Conservation (phyloP, 2,329 filamentous ascomycete genomes). For the Curvularia verruculosa region DNA sequence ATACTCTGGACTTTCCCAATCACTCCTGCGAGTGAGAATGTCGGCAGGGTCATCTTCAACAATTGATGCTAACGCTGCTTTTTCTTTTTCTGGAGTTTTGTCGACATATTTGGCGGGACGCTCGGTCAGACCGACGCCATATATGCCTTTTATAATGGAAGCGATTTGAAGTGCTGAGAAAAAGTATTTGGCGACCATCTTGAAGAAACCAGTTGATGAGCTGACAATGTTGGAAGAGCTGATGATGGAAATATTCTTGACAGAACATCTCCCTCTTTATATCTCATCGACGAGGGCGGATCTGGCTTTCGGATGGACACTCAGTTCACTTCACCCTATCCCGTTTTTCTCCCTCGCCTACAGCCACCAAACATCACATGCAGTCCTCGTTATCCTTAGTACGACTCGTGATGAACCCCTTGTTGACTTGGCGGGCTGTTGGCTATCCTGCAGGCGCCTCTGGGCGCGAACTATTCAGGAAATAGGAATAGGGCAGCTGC, state of each 20-base stretch:
- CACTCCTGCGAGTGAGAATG: neutral
- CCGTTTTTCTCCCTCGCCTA: neutral
- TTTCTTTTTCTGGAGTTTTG: neutral
- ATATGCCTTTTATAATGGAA: neutral
- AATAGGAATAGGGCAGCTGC: neutral
- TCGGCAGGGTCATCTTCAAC: neutral
- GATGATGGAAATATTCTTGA: neutral
- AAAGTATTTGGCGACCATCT: neutral
- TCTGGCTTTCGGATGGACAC: neutral
- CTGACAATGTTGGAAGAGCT: neutral
- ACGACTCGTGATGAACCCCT: neutral
- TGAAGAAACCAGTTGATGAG: neutral
- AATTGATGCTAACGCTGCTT: neutral
- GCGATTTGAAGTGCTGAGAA: neutral
- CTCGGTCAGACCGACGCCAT: neutral
- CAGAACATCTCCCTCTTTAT: neutral
- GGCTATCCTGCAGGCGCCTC: neutral
- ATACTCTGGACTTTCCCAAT: neutral
- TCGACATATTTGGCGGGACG: neutral
- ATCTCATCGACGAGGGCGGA: neutral
- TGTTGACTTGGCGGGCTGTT: neutral
- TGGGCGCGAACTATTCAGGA: neutral
- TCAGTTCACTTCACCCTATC: neutral
- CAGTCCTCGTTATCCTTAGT: neutral
- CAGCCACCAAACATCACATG: neutral